Percentiles rank a stretch among this genome's conserved stretches.
Conservation (phyloP, 305 asterid species). For the Petunia hybrid region DNA sequence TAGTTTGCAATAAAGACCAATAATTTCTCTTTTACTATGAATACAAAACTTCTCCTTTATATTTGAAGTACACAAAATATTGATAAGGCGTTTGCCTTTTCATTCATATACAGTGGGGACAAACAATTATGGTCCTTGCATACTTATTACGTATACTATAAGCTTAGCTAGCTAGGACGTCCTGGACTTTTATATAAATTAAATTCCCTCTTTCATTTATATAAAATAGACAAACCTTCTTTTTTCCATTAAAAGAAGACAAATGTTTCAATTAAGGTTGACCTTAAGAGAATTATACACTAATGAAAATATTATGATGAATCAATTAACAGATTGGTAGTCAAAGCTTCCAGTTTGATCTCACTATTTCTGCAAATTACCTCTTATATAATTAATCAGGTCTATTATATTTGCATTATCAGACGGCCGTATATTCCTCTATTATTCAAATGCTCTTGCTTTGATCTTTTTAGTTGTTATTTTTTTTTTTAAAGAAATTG, state of each 20-base stretch:
- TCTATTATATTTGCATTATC: constrained; percentile 12
- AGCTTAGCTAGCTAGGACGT: neutral
- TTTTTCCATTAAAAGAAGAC: neutral
- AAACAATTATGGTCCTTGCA: neutral
- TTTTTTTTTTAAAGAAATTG: neutral
- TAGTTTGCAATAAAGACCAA: neutral
- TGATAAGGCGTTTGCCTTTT: constrained; percentile 12
- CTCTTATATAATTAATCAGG: neutral
- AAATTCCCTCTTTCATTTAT: neutral
- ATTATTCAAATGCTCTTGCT: neutral
- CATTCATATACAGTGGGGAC: constrained; percentile 24
- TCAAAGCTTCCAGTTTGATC: neutral
- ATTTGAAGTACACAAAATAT: neutral
- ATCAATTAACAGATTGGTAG: neutral
- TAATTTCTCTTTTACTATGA: neutral
- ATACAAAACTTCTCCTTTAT: neutral
- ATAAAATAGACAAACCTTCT: neutral
- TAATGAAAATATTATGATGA: neutral
- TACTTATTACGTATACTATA: neutral
- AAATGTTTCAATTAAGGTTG: neutral
- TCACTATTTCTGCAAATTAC: neutral
- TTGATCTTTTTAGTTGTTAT: neutral
- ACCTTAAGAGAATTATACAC: neutral
- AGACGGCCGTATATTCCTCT: neutral
- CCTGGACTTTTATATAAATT: neutral